A percentile compares a stretch with the other conserved stretches of the same genome.
These are phyloP conservation scores for Daldinia grandis DNA, from an alignment of 495 filamentous ascomycete genomes.

Conservation along the genomic window DNA sequence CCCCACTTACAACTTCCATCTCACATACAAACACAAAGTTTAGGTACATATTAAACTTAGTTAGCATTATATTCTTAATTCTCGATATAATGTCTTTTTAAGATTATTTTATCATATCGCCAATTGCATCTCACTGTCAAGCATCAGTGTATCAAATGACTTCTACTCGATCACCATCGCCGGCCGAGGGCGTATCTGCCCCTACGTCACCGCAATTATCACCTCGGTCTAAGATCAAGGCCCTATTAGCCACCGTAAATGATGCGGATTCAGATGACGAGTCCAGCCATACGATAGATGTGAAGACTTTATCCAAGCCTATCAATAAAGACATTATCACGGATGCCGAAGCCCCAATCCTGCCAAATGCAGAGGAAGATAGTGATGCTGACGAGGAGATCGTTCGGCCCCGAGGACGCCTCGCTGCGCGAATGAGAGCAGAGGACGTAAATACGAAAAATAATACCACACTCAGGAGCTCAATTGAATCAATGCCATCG, in stretches of 20 bases:
- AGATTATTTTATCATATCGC: slow-evolving; percentile 9
- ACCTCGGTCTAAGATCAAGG: slow-evolving; percentile 74
- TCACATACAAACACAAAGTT: slow-evolving; percentile 24
- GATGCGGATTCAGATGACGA: slow-evolving; percentile 65
- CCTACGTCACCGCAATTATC: slow-evolving; percentile 59
- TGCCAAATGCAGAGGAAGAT: slow-evolving; percentile 41
- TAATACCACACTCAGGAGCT: background rate
- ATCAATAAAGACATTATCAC: slow-evolving; percentile 23
- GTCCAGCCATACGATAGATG: slow-evolving; percentile 15
- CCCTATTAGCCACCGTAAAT: slow-evolving; percentile 70
- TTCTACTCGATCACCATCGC: slow-evolving; percentile 52
- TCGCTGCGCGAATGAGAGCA: slow-evolving; percentile 73
- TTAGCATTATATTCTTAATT: slow-evolving; percentile 18
- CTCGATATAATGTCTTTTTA: slow-evolving; percentile 19
- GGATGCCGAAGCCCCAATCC: slow-evolving; percentile 4
- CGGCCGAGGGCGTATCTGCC: slow-evolving; percentile 36
- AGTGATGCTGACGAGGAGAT: slow-evolving; percentile 60
- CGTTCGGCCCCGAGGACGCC: slow-evolving; percentile 70
- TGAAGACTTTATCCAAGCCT: slow-evolving; percentile 26
- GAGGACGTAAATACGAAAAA: slow-evolving; percentile 31
- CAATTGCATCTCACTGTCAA: slow-evolving; percentile 10
- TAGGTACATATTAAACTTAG: slow-evolving; percentile 11
- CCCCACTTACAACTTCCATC: slow-evolving; percentile 32
- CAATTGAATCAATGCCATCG: slow-evolving; percentile 20
- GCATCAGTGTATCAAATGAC: slow-evolving; percentile 51